phyloP scores from a whole-genome alignment of 805 yeast genomes.

The Candida patagonica region DNA sequence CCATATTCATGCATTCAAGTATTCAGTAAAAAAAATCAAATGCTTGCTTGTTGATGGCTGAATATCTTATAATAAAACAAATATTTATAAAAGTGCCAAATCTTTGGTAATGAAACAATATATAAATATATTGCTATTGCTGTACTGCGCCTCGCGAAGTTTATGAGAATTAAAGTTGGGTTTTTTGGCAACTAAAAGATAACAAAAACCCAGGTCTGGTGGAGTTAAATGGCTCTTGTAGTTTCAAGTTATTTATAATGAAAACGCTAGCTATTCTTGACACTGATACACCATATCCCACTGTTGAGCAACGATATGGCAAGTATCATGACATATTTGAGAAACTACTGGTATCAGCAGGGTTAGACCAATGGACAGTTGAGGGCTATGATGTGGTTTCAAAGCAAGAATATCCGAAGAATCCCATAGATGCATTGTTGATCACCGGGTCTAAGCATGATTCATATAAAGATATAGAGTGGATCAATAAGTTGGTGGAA shows the following conservation, averaged over 20 bases:
- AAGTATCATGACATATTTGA: constrained; percentile 27
- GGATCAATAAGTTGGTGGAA: constrained; percentile 29
- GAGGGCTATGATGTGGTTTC: constrained; percentile 24
- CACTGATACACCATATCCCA: constrained; percentile 26
- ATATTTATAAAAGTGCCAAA: too few relatives aligned
- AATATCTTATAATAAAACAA: too few relatives aligned
- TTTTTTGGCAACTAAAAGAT: too few relatives aligned
- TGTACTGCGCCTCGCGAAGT: too few relatives aligned
- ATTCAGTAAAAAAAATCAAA: too few relatives aligned
- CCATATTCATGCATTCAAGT: background rate
- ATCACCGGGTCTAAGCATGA: constrained; percentile 31
- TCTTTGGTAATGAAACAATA: too few relatives aligned
- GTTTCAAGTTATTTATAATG: too few relatives aligned
- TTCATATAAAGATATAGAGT: constrained; percentile 27
- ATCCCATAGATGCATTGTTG: constrained; percentile 25
- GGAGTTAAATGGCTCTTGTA: too few relatives aligned
- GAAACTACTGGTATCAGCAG: constrained; percentile 22
- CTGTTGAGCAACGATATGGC: constrained; percentile 21
- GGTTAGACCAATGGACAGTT: constrained; percentile 13
- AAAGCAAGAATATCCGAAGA: constrained; percentile 22
- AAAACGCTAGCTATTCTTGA: constrained; percentile 29
- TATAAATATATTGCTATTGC: too few relatives aligned
- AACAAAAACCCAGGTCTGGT: too few relatives aligned
- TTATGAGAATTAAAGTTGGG: too few relatives aligned
- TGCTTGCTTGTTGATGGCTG: too few relatives aligned